These are phyloP conservation scores for Dactylellina haptotyla DNA, from an alignment of 2,329 filamentous ascomycete genomes.

Conservation along the genomic window DNA sequence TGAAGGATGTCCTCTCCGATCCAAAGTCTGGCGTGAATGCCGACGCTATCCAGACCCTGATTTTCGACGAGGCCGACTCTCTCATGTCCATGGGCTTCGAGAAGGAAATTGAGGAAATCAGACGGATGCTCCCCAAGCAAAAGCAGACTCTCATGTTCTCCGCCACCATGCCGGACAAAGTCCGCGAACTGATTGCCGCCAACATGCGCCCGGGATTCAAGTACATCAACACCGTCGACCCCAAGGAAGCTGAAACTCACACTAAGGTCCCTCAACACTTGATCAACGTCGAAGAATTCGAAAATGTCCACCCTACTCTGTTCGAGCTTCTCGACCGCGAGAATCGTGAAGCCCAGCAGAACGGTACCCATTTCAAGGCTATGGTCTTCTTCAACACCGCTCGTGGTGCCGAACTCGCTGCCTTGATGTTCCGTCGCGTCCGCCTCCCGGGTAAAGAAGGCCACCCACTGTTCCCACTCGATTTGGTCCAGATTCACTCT, in stretches of 20 bases:
- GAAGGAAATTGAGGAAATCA: slow-evolving; percentile 72
- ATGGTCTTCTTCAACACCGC: slow-evolving; percentile 85
- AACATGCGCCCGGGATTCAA: slow-evolving; percentile 86
- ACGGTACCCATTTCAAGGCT: slow-evolving; percentile 81
- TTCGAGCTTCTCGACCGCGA: slow-evolving; percentile 78
- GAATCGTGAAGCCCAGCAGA: slow-evolving; percentile 63
- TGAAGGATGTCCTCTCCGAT: slow-evolving; percentile 82
- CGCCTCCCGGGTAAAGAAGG: slow-evolving; percentile 15
- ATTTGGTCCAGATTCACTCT: slow-evolving; percentile 76
- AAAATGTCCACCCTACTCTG: slow-evolving; percentile 79
- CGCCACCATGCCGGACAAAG: slow-evolving; percentile 86
- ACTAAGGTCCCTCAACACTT: slow-evolving; percentile 82
- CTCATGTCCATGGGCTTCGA: slow-evolving; percentile 76
- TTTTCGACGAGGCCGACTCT: slow-evolving; percentile 75
- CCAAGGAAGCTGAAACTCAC: slow-evolving; percentile 86
- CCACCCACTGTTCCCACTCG: slow-evolving; percentile 59
- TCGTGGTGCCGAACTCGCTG: slow-evolving; percentile 67
- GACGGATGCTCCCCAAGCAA: slow-evolving; percentile 72
- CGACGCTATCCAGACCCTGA: slow-evolving; percentile 69
- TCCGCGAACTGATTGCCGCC: slow-evolving; percentile 78
- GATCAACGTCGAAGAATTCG: slow-evolving; percentile 73
- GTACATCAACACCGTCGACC: slow-evolving; percentile 86
- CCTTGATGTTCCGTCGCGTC: slow-evolving; percentile 57
- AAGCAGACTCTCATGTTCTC: slow-evolving; percentile 96
- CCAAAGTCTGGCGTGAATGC: slow-evolving; percentile 71